These are phyloP conservation scores for Sclerotinia subarctica DNA, from an alignment of 2,329 filamentous ascomycete species.

Conservation along the genomic window DNA sequence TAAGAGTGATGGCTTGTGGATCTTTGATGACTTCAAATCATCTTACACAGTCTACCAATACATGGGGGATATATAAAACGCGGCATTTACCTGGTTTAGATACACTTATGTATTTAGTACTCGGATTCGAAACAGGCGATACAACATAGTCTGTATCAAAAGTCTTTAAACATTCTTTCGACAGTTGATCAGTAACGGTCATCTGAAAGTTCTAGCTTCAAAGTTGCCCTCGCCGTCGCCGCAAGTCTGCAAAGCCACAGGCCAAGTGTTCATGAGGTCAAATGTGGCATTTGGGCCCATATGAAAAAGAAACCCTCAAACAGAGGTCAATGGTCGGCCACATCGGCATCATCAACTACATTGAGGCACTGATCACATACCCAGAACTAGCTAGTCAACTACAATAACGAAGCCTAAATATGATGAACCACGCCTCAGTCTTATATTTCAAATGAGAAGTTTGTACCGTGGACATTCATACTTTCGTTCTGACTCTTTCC, in stretches of 20 bases:
- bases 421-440: background rate
- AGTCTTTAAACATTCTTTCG: background rate
- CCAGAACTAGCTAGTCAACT: background rate
- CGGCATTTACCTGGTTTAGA: background rate
- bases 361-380: background rate
- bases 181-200: background rate
- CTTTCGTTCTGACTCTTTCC: background rate
- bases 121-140: background rate
- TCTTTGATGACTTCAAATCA: background rate
- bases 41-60: no score
- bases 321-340: background rate
- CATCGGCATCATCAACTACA: background rate
- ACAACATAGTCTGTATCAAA: background rate
- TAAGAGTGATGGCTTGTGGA: background rate
- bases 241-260: slow-evolving; percentile 2
- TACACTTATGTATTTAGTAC: background rate
- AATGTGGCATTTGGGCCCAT: background rate
- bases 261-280: slow-evolving; percentile 10
- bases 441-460: no score
- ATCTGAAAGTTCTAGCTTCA: slow-evolving; percentile 7
- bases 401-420: no score
- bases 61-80: background rate
- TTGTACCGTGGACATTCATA: background rate
- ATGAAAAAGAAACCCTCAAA: background rate
- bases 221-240: background rate